Evolutionary conservation across 805 yeast species (phyloP), one percentile per base, ranked within the genome.

Genomic region (Phaffomyces thermotolerans): DNA sequence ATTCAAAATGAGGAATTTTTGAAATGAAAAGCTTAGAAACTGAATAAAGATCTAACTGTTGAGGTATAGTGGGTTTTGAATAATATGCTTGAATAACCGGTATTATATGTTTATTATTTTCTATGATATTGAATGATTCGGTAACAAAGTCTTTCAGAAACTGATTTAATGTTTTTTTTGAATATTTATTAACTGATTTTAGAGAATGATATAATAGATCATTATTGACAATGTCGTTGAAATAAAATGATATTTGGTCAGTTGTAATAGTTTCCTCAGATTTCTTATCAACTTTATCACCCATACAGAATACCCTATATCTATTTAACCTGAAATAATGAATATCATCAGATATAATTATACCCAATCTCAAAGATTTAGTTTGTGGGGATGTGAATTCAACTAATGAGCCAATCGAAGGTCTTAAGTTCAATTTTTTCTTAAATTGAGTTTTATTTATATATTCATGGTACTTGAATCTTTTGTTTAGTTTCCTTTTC

Each of bases 321-420:
- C n/a, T 7, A n/a, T 47, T 47, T 20, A 33, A 15, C 24, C 34
- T 36, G 37, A 47, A 47, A 30, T 44, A 42, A 24, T 41, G 29
- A n/a, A 17, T 20, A 8, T 47, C 50, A 24, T 47, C 50, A 10
- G 47, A 35, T 9, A 34, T 24, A 6, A 47, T 38, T 12, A 47
- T 34, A 8, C 50, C 50, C n/a, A 44, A n/a, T 14, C 24, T 39
- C 10, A 18, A 24, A 13, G 29, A 27, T 27, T 9, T 27, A 12
- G 30, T 17, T 20, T 39, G 23, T 15, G 22, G 36, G 23, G 41
- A 32, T 2, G 9, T 24, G 9, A 31, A 44, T 36, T 47, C 50
- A 23, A 47, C 37, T 12, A 47, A 20, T 9, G 48, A 39, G 5
- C 50, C 50, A 24, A 39, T 44, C 8, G 43, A 13, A 5, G 50